Evolutionary conservation across 2,329 filamentous ascomycete genomes (phyloP), one percentile per base, ranked within the genome.

Genomic region (Diaporthe destruens): DNA sequence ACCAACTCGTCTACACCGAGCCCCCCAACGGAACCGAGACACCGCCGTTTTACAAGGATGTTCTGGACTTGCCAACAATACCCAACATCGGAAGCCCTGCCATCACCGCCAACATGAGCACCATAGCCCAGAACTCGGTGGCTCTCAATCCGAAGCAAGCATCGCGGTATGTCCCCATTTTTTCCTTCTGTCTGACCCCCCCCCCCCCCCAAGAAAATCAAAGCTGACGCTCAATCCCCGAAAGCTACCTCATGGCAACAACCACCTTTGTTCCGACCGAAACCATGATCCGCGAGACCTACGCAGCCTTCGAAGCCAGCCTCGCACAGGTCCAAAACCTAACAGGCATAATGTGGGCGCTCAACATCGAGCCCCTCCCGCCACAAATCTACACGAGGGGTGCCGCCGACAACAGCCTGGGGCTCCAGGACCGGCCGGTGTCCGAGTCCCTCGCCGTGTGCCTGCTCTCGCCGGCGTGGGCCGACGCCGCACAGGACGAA

Each of bases 281-380:
- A 23, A 20, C 59, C 2, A 55, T 54, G 47, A 25, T 71, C 9
- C 18, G 7, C 2, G 69, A 47, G 42, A 54, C 56, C 7, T 71
- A 49, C n/a, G 42, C 55, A 23, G 47, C 56, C 44, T 71, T 29
- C n/a, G 44, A 63, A 14, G 56, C 42, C 47, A 63, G 56, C 34
- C 23, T 63, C 23, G 6, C 49, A 18, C 4, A 14, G 7, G 23
- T 71, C 7, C 47, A 61, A 5, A 39, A 34, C 16, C 29, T 71
- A 4, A 23, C 55, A 2, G 57, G 59, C 56, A 69, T 77, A n/a
- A 59, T 56, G 36, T 76, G 75, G 75, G 72, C 66, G 1, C 7
- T 76, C 7, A 61, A 47, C 23, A 18, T 76, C 6, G 75, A 77
- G 47, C 74, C 76, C 1, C 34, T 77, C 36, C 75, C 75, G 49